Evolutionary conservation across 2,329 filamentous ascomycete species (phyloP).

Genomic region (Colletotrichum filicis): DNA sequence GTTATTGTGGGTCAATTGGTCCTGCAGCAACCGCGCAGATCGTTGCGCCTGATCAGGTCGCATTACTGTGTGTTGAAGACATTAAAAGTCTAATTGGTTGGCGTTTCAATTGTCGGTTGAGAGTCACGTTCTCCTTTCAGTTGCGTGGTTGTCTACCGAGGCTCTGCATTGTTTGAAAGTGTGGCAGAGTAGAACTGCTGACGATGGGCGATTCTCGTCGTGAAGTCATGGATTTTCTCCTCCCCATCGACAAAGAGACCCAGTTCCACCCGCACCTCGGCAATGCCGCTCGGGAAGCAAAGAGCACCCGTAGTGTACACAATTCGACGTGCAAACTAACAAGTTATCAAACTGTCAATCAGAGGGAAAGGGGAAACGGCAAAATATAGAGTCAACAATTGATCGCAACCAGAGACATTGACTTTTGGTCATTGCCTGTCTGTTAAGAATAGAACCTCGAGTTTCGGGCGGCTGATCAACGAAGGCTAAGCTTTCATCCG

Average conservation of each 20-base stretch:
- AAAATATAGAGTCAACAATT: neutral
- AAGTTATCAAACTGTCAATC: neutral
- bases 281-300: constrained; percentile 16
- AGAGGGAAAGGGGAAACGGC: neutral
- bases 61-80: neutral
- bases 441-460: neutral
- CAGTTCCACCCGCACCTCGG: constrained; percentile 27
- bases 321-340: neutral
- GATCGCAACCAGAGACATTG: neutral
- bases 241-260: constrained; percentile 15
- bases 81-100: neutral
- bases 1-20: neutral
- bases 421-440: neutral
- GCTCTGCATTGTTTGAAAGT: neutral
- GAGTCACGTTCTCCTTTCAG: neutral
- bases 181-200: neutral
- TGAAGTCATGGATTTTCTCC: constrained; percentile 32
- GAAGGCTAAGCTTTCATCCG: constrained; percentile 28
- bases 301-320: neutral
- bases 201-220: constrained; percentile 9
- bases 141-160: neutral
- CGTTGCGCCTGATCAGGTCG: neutral
- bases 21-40: neutral
- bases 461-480: neutral
- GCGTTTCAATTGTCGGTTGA: neutral